phyloP scores from a whole-genome alignment of 1,284 basidiomycete species.

The Ustilago trichophora region DNA sequence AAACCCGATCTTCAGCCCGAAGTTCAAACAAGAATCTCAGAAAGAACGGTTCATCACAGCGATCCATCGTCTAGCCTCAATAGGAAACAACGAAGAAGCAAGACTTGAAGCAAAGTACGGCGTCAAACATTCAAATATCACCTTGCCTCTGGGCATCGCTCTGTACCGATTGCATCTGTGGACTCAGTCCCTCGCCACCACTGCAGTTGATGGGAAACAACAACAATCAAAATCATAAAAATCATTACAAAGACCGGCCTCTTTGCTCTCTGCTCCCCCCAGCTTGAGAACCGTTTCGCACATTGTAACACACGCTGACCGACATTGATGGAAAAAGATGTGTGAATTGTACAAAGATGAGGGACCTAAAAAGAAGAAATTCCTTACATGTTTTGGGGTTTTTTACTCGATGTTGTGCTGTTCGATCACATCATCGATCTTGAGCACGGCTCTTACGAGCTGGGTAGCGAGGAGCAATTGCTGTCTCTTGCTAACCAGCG shows the following conservation, averaged over 20 bases:
- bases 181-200: conserved; percentile 5
- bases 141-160: conserved; percentile 20
- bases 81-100: neutral
- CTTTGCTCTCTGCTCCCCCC: too few species aligned
- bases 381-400: too few species aligned
- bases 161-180: conserved; percentile 34
- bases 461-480: conserved; percentile 98
- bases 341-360: neutral
- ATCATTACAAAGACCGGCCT: too few species aligned
- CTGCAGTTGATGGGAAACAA: too few species aligned
- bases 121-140: conserved; percentile 9
- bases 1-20: conserved; percentile 1
- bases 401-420: conserved; percentile 56
- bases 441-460: conserved; percentile 71
- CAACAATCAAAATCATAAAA: neutral
- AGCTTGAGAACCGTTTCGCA: too few species aligned
- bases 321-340: neutral
- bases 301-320: neutral
- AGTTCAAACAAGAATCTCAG: conserved; percentile 4
- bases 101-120: too few species aligned
- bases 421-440: conserved; percentile 66
- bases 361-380: too few species aligned
- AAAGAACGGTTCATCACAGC: neutral
- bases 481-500: conserved; percentile 94
- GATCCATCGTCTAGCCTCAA: neutral